Percentiles rank a stretch among this genome's conserved stretches.
Evolutionary conservation across 164 flowering plant genomes (phyloP).

Genomic region (Houttuynia cordata): DNA sequence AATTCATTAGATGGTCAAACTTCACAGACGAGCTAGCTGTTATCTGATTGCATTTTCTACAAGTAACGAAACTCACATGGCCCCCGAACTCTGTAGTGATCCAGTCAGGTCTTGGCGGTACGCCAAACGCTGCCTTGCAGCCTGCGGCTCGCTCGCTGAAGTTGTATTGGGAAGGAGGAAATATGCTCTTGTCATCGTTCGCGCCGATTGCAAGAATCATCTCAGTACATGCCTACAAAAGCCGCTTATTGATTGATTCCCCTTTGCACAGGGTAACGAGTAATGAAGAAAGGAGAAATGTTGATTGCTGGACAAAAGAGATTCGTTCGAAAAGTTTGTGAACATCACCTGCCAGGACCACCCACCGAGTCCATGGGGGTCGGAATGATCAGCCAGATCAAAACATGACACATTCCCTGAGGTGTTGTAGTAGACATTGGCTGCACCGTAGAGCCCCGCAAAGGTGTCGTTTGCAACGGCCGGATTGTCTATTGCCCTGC

Average conservation of each 20-base stretch:
- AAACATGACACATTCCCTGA: constrained; percentile 52
- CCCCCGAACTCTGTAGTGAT: constrained; percentile 73
- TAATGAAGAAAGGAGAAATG: too few species aligned
- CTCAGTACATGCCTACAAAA: constrained; percentile 73
- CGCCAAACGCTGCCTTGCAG: constrained; percentile 23
- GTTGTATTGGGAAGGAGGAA: constrained; percentile 35
- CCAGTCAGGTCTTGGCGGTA: constrained; percentile 68
- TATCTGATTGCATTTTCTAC: too few species aligned
- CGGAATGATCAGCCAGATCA: constrained; percentile 40
- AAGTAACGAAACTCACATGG: constrained; percentile 24
- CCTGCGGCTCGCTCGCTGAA: constrained; percentile 19
- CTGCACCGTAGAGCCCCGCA: constrained; percentile 55
- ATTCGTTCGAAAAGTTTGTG: neutral
- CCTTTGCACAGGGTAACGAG: neutral
- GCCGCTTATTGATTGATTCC: neutral
- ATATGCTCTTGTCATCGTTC: constrained; percentile 50
- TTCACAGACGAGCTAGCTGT: too few species aligned
- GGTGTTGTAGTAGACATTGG: constrained; percentile 63
- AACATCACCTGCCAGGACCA: constrained; percentile 75
- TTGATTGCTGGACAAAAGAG: too few species aligned
- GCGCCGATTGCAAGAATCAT: constrained; percentile 61
- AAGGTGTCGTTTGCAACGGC: constrained; percentile 45
- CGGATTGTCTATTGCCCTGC: constrained; percentile 69
- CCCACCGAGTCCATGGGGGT: constrained; percentile 48
- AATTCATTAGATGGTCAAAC: too few species aligned